Evolutionary conservation across 768 basidiomycete species (phyloP).

Genomic region (Botryobasidium botryosum): DNA sequence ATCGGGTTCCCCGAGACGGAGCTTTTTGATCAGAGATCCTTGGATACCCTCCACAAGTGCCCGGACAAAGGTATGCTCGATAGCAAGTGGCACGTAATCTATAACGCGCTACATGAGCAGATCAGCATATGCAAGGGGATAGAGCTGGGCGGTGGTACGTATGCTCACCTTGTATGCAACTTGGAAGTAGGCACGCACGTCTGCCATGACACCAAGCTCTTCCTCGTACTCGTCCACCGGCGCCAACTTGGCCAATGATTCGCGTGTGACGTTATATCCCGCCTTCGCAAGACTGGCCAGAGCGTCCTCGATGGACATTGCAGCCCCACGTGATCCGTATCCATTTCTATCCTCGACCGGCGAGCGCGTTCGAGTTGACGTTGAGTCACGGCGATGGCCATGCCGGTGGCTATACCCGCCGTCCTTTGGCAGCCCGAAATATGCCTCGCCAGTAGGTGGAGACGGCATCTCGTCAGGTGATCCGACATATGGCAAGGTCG

Average conservation of each 20-base stretch:
- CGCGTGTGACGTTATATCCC: slow-evolving; percentile 4
- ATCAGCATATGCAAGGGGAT: not conserved
- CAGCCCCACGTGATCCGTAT: too few relatives aligned
- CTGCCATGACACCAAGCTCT: slow-evolving; percentile 36
- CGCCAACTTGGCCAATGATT: slow-evolving; percentile 21
- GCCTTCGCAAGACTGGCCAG: not conserved
- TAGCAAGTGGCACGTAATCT: slow-evolving; percentile 34
- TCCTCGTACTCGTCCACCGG: slow-evolving; percentile 25
- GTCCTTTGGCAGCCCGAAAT: not conserved
- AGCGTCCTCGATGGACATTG: not conserved
- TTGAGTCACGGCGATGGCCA: not conserved
- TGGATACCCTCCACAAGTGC: slow-evolving; percentile 23
- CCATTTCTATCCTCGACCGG: too few relatives aligned
- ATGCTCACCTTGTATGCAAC: slow-evolving; percentile 33
- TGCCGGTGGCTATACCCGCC: not conserved
- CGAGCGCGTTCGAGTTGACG: too few relatives aligned
- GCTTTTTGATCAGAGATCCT: slow-evolving; percentile 20
- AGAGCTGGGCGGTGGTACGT: not conserved
- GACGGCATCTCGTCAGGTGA: not conserved
- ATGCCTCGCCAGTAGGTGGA: not conserved
- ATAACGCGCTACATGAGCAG: slow-evolving; percentile 29
- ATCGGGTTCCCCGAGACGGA: slow-evolving; percentile 18
- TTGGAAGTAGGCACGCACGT: slow-evolving; percentile 38
- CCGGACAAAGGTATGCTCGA: slow-evolving; percentile 30
- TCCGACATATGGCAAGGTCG: not conserved